These are phyloP conservation scores for Corymbia maculata DNA, from an alignment of 345 rosid species.

Conservation along the genomic window DNA sequence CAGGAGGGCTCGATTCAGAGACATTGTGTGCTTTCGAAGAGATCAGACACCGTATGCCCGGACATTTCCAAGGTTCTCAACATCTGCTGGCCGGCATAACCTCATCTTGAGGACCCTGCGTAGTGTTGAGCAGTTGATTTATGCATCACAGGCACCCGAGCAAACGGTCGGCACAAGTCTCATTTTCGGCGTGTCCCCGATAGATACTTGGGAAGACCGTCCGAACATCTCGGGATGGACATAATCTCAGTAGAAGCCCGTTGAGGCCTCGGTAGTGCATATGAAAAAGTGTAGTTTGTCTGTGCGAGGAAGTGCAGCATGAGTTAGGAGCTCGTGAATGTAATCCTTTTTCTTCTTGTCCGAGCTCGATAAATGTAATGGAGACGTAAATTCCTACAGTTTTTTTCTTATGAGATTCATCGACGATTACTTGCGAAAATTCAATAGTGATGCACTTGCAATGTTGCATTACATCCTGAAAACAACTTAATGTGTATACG, in stretches of 20 bases:
- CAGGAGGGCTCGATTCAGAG: slow-evolving; percentile 85
- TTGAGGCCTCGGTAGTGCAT: background rate
- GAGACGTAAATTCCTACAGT: background rate
- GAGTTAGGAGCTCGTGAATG: background rate
- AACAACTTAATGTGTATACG: background rate
- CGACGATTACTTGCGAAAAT: background rate
- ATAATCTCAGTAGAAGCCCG: background rate
- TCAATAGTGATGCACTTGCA: background rate
- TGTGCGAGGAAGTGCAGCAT: background rate
- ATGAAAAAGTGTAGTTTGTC: background rate
- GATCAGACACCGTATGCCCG: slow-evolving; percentile 57
- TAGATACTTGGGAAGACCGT: background rate
- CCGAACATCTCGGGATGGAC: background rate
- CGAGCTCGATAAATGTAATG: background rate
- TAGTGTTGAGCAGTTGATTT: background rate
- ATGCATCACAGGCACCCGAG: background rate
- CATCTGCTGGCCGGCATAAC: slow-evolving; percentile 44
- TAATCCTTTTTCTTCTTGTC: background rate
- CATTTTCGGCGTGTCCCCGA: background rate
- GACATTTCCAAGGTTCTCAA: slow-evolving; percentile 33
- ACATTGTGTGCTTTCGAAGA: slow-evolving; percentile 75
- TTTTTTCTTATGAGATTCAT: background rate
- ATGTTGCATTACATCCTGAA: background rate
- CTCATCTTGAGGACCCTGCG: background rate
- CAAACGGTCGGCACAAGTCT: background rate